Conservation (phyloP, 768 basidiomycete species). For the Rhodotorula toruloides region DNA sequence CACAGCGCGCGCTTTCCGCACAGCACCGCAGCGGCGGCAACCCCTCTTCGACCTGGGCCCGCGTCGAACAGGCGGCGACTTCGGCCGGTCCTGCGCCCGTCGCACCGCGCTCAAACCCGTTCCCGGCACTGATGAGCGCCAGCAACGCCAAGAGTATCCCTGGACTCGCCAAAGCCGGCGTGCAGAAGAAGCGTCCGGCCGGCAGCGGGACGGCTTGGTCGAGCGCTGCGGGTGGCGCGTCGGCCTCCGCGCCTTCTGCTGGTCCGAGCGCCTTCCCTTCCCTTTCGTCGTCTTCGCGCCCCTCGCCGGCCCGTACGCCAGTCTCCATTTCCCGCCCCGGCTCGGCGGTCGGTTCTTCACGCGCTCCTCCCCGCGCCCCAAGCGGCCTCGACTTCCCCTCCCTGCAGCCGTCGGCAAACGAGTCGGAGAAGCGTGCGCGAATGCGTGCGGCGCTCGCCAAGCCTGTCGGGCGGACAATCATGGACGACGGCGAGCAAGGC, state of each 20-base stretch:
- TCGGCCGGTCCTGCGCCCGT: conserved; percentile 16
- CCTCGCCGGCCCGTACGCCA: not conserved
- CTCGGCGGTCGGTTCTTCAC: no score
- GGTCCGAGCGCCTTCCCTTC: conserved; percentile 11
- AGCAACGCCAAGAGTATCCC: conserved; percentile 21
- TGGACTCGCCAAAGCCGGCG: conserved; percentile 19
- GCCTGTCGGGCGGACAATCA: conserved; percentile 14
- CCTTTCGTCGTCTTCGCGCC: not conserved
- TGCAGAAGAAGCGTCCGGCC: not conserved
- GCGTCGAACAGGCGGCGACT: conserved; percentile 31
- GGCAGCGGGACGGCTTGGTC: conserved; percentile 24
- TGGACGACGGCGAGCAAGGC: not conserved
- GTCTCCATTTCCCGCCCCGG: conserved; percentile 11
- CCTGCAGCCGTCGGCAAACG: not conserved
- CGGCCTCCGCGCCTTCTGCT: not conserved
- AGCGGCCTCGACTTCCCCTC: conserved; percentile 30
- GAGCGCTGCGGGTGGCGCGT: conserved; percentile 2
- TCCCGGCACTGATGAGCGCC: conserved; percentile 33
- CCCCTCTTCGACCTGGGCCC: conserved; percentile 27
- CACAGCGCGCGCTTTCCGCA: conserved; percentile 12
- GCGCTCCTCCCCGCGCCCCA: conserved; percentile 3
- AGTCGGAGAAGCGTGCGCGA: conserved; percentile 12
- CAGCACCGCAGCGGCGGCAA: conserved; percentile 21
- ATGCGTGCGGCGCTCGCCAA: conserved; percentile 19
- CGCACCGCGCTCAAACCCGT: conserved; percentile 22